phyloP scores from a whole-genome alignment of 2,329 filamentous ascomycete genomes.

The Zarea fungicola region DNA sequence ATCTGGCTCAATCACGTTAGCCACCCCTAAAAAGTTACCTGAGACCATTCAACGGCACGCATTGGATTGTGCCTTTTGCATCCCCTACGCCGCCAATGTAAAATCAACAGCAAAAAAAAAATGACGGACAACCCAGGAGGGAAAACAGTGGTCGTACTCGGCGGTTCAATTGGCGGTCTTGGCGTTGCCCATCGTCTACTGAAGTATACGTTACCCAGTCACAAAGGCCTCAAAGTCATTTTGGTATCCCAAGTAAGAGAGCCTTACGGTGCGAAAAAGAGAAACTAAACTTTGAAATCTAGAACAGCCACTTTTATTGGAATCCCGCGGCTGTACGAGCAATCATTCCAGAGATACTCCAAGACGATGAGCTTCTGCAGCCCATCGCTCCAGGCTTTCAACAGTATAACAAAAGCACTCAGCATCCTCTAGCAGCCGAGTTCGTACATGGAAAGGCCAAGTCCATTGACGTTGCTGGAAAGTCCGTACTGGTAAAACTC shows the following conservation, averaged over 20 bases:
- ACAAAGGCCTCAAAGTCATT: slow-evolving; percentile 47
- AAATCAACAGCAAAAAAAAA: neutral
- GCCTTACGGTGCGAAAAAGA: too few species aligned
- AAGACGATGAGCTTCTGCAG: slow-evolving; percentile 45
- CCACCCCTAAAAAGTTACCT: too few species aligned
- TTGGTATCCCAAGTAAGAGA: slow-evolving; percentile 51
- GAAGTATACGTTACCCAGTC: slow-evolving; percentile 42
- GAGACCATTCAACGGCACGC: too few species aligned
- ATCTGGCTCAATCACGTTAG: slow-evolving; percentile 1
- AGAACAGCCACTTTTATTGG: slow-evolving; percentile 57
- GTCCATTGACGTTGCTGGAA: slow-evolving; percentile 32
- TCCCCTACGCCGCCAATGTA: neutral
- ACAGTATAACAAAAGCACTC: slow-evolving; percentile 39
- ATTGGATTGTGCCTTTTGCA: neutral
- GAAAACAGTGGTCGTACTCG: slow-evolving; percentile 50
- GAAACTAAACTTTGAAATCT: too few species aligned
- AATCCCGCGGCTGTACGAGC: slow-evolving; percentile 52
- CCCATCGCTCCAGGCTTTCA: slow-evolving; percentile 45
- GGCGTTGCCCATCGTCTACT: slow-evolving; percentile 50
- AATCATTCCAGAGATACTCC: slow-evolving; percentile 45
- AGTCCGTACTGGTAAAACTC: slow-evolving; percentile 32
- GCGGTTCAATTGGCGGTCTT: slow-evolving; percentile 49
- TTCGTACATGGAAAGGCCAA: slow-evolving; percentile 47
- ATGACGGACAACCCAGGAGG: slow-evolving; percentile 14
- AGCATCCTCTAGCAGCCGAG: slow-evolving; percentile 36